phyloP scores from a whole-genome alignment of 1,284 basidiomycete species.

The Ganoderma lucidum region DNA sequence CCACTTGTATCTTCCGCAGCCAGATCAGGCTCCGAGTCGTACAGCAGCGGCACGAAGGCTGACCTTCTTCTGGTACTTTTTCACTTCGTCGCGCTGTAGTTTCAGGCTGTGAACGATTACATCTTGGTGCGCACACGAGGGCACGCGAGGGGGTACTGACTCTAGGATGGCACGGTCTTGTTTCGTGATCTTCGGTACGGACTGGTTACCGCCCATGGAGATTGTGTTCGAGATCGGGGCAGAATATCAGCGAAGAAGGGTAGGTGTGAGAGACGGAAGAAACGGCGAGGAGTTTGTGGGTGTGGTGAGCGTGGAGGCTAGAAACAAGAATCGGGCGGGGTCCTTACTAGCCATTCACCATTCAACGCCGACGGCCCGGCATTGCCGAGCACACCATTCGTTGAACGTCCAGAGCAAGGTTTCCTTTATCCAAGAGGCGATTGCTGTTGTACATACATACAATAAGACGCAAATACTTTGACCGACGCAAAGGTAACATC shows the following conservation, averaged over 20 bases:
- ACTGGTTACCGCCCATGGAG: constrained; percentile 77
- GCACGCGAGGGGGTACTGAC: constrained; percentile 56
- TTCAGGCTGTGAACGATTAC: constrained; percentile 72
- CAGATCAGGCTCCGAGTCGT: neutral
- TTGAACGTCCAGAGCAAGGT: neutral
- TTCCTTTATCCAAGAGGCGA: neutral
- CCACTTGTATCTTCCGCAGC: constrained; percentile 76
- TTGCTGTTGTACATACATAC: neutral
- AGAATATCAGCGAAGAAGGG: constrained; percentile 1
- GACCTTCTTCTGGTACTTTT: constrained; percentile 95
- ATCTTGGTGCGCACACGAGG: constrained; percentile 20
- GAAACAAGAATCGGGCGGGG: neutral
- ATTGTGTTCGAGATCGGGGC: constrained; percentile 5
- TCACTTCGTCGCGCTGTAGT: constrained; percentile 94
- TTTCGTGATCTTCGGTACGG: constrained; percentile 88
- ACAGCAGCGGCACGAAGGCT: constrained; percentile 28
- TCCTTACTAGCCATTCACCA: neutral
- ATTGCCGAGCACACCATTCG: neutral
- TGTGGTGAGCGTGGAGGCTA: neutral
- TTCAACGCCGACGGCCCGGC: neutral
- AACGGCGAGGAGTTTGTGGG: neutral
- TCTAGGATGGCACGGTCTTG: constrained; percentile 96
- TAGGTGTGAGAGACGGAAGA: neutral
- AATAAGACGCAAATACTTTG: neutral
- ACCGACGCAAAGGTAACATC: neutral